Conservation (phyloP, 164 flowering plant species). For the Chimonanthus praecox region DNA sequence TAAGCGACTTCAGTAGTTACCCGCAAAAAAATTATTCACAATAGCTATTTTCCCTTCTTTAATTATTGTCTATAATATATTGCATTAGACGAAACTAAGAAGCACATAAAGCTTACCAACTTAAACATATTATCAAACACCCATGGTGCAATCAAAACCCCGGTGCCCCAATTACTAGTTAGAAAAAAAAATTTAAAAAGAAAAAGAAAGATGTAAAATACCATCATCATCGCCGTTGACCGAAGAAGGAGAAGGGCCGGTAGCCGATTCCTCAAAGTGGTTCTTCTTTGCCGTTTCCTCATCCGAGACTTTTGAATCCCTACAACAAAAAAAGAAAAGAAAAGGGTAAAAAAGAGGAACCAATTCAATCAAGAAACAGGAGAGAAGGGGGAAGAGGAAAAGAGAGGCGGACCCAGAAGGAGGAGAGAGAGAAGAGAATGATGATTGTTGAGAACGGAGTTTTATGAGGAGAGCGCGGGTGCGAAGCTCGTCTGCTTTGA, state of each 20-base stretch:
- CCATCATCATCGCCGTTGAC: slow-evolving; percentile 1
- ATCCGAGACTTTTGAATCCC: not conserved
- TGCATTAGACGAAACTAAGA: not conserved
- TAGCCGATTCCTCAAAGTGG: not conserved
- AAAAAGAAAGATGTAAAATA: not conserved
- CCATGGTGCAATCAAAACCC: not conserved
- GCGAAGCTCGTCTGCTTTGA: slow-evolving; percentile 10
- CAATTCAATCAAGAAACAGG: not conserved
- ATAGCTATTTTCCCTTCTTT: no score
- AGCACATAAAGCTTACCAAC: not conserved
- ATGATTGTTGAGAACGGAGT: not conserved
- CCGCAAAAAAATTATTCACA: no score
- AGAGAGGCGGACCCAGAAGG: not conserved
- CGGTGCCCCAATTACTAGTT: no score
- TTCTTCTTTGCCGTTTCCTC: not conserved
- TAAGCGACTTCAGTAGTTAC: no score
- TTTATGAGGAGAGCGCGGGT: slow-evolving; percentile 9
- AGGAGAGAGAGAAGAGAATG: not conserved
- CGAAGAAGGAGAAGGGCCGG: not conserved
- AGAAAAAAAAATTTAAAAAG: not conserved
- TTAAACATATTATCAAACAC: not conserved
- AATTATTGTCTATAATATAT: not conserved
- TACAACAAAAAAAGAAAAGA: not conserved
- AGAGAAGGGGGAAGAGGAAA: not conserved
- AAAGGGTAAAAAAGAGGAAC: not conserved